phyloP scores from a whole-genome alignment of 208 protist species.

The Leishmania martiniquensis region DNA sequence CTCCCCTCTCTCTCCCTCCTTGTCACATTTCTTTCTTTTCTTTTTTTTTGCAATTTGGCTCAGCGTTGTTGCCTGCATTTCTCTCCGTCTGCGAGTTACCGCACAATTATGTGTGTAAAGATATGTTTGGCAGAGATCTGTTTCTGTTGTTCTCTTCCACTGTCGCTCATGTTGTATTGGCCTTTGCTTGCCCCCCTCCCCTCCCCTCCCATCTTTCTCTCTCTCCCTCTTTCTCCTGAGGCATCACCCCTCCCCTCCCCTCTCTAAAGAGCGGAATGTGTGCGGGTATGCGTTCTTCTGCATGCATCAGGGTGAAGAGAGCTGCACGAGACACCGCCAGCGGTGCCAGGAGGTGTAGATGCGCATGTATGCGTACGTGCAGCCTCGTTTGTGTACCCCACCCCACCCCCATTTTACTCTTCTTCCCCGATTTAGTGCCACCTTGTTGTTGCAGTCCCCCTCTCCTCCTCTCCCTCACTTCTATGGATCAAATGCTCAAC shows the following conservation, averaged over 20 bases:
- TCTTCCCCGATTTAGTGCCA: background rate
- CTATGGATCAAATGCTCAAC: background rate
- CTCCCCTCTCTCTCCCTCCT: background rate
- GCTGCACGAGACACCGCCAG: background rate
- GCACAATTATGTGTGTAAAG: background rate
- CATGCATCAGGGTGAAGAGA: background rate
- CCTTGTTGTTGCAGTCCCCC: background rate
- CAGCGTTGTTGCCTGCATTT: background rate
- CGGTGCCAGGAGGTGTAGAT: background rate
- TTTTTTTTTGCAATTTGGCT: background rate
- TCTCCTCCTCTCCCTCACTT: background rate
- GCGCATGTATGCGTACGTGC: conserved; percentile 6
- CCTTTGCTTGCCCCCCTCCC: background rate
- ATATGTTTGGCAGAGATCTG: background rate
- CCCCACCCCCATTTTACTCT: conserved; percentile 3
- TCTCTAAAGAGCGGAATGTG: background rate
- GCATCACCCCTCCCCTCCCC: no score
- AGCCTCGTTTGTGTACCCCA: background rate
- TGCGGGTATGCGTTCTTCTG: background rate
- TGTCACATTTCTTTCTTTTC: background rate
- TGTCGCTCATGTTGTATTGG: no score
- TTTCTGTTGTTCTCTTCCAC: background rate
- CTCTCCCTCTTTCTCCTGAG: no score
- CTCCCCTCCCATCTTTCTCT: background rate
- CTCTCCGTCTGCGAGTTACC: background rate